Percentiles rank a stretch among this genome's conserved stretches.
phyloP scores from a whole-genome alignment of 2,329 filamentous ascomycete species.

The Aspergillus viridinutans region DNA sequence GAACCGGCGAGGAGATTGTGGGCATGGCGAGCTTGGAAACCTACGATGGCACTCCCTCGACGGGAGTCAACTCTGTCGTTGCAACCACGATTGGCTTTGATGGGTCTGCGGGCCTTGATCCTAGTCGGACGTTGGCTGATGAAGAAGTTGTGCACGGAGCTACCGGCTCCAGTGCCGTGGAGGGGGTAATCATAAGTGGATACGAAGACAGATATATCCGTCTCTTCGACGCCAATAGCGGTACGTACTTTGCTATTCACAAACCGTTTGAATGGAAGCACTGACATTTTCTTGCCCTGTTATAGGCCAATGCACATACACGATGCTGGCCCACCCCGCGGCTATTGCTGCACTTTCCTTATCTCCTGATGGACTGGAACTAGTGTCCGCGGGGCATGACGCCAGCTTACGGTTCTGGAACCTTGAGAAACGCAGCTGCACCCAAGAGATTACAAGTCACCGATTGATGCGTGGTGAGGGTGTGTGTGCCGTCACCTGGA shows the following conservation, averaged over 20 bases:
- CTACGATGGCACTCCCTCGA: constrained; percentile 80
- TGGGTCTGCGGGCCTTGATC: constrained; percentile 55
- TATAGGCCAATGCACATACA: constrained; percentile 96
- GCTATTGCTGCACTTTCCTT: constrained; percentile 88
- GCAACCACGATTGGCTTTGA: constrained; percentile 82
- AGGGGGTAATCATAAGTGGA: constrained; percentile 91
- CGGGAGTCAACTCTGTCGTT: constrained; percentile 83
- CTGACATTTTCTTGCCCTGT: constrained; percentile 14
- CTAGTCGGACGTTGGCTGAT: constrained; percentile 58
- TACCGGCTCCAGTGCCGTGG: constrained; percentile 76
- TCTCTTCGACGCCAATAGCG: constrained; percentile 98
- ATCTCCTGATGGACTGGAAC: constrained; percentile 87
- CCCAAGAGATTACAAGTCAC: constrained; percentile 90
- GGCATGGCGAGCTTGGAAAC: constrained; percentile 93
- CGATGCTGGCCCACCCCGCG: constrained; percentile 93
- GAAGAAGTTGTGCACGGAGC: constrained; percentile 77
- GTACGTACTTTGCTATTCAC: constrained; percentile 55
- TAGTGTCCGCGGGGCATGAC: constrained; percentile 94
- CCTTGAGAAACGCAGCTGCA: constrained; percentile 89
- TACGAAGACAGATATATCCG: constrained; percentile 95
- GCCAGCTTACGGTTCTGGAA: constrained; percentile 96
- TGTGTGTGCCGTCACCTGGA: constrained; percentile 92
- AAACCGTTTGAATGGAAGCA: neutral
- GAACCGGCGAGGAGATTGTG: constrained; percentile 85
- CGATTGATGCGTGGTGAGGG: constrained; percentile 94